phyloP scores from a whole-genome alignment of 371 early-diverging fungal genomes.

The Lichtheimia ornata region DNA sequence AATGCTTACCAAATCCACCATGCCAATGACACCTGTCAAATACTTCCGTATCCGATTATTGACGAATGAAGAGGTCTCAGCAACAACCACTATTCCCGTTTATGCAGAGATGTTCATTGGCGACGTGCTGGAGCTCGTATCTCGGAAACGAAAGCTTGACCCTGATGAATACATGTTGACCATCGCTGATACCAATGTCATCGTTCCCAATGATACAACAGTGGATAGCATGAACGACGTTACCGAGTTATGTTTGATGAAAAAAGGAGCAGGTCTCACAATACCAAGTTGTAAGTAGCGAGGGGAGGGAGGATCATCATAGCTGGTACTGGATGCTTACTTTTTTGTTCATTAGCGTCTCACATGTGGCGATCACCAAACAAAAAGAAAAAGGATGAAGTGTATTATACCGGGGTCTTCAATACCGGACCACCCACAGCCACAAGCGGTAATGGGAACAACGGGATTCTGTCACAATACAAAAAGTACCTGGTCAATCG shows the following conservation, averaged over 20 bases:
- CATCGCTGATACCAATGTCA: constrained; percentile 74
- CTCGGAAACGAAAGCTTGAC: constrained; percentile 83
- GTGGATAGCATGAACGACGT: constrained; percentile 67
- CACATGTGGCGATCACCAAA: constrained; percentile 54
- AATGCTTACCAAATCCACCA: constrained; percentile 45
- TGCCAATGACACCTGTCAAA: constrained; percentile 57
- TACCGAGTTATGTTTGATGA: constrained; percentile 76
- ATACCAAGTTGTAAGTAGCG: constrained; percentile 55
- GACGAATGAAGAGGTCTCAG: constrained; percentile 64
- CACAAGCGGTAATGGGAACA: constrained; percentile 19
- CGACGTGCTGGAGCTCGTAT: constrained; percentile 84
- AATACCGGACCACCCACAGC: constrained; percentile 20
- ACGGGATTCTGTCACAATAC: constrained; percentile 44
- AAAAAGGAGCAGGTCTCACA: constrained; percentile 56
- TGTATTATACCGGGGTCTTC: constrained; percentile 35
- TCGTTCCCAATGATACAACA: constrained; percentile 76
- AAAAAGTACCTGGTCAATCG: constrained; percentile 74
- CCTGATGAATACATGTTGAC: constrained; percentile 81
- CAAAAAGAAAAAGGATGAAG: constrained; percentile 50
- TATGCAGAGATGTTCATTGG: constrained; percentile 73
- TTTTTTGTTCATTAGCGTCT: constrained; percentile 22
- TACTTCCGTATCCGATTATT: constrained; percentile 64
- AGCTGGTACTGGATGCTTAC: too few relatives aligned
- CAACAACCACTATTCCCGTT: constrained; percentile 87
- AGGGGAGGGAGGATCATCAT: neutral